phyloP scores from a whole-genome alignment of 2,329 filamentous ascomycete genomes.

The Epichloe baconii region DNA sequence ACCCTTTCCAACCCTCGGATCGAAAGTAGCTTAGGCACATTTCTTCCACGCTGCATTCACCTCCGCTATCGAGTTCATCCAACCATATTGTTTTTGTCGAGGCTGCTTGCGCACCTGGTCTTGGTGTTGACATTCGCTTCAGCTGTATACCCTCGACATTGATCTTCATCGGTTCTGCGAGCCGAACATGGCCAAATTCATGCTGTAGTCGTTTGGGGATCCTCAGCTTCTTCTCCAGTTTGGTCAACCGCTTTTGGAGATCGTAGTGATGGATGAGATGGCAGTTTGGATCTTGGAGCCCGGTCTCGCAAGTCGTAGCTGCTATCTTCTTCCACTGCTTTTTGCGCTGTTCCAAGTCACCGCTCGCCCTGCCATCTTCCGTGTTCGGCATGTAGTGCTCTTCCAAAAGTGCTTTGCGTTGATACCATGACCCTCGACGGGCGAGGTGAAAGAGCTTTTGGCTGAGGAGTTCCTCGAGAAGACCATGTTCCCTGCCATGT shows the following conservation, averaged over 20 bases:
- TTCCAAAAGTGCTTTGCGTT: constrained; percentile 84
- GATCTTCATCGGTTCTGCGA: constrained; percentile 64
- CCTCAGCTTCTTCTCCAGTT: constrained; percentile 74
- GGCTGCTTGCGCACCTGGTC: constrained; percentile 25
- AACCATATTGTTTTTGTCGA: constrained; percentile 77
- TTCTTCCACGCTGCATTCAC: constrained; percentile 76
- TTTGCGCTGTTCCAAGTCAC: constrained; percentile 44
- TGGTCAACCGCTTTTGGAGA: constrained; percentile 82
- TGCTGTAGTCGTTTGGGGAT: constrained; percentile 80
- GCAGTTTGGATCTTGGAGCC: constrained; percentile 75
- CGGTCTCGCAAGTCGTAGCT: constrained; percentile 68
- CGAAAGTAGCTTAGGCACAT: constrained; percentile 90
- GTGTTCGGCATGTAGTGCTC: constrained; percentile 82
- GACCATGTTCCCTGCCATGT: constrained; percentile 59
- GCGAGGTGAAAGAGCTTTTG: constrained; percentile 79
- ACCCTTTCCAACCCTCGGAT: constrained; percentile 79
- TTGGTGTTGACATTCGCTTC: constrained; percentile 40
- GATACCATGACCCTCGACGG: constrained; percentile 84
- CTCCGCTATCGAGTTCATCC: constrained; percentile 54
- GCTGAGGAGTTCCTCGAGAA: constrained; percentile 61
- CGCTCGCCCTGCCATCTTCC: constrained; percentile 26
- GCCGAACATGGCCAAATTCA: constrained; percentile 75
- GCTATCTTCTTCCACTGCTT: constrained; percentile 73
- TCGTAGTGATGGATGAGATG: constrained; percentile 92
- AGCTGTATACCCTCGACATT: constrained; percentile 67